phyloP scores from a whole-genome alignment of 2,329 filamentous ascomycete genomes.

The Didymella arachidicola region DNA sequence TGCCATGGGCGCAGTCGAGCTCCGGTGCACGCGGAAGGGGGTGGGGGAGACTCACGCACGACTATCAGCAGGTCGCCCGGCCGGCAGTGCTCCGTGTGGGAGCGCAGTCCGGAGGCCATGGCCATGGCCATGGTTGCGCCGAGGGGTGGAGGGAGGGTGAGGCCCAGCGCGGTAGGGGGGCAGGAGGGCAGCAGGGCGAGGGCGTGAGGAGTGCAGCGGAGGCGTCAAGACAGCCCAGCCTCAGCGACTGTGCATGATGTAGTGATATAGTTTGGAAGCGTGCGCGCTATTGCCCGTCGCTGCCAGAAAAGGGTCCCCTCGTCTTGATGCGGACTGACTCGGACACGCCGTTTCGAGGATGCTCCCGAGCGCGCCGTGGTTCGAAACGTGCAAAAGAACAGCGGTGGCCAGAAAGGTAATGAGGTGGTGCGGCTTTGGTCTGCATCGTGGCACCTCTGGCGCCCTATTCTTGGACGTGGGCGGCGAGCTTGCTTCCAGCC shows the following conservation, averaged over 20 bases:
- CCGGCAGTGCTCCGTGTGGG: conserved; percentile 60
- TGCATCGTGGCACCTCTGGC: conserved; percentile 6
- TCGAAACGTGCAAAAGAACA: conserved; percentile 9
- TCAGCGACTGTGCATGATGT: conserved; percentile 18
- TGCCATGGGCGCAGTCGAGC: background rate
- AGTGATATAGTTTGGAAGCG: conserved; percentile 13
- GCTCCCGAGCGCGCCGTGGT: conserved; percentile 17
- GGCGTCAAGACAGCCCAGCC: conserved; percentile 18
- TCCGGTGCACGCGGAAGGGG: conserved; percentile 3
- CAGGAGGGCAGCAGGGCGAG: background rate
- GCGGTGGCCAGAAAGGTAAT: conserved; percentile 9
- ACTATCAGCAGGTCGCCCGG: conserved; percentile 73
- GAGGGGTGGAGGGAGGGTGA: conserved; percentile 9
- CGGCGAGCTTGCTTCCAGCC: conserved; percentile 8
- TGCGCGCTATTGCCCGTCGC: conserved; percentile 17
- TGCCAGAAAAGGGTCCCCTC: background rate
- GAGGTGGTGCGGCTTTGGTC: conserved; percentile 15
- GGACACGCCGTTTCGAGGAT: conserved; percentile 8
- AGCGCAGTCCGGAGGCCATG: conserved; percentile 28
- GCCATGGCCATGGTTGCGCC: conserved; percentile 47
- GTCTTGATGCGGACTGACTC: conserved; percentile 12
- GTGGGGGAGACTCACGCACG: conserved; percentile 67
- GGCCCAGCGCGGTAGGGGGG: conserved; percentile 5
- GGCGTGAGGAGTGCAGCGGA: conserved; percentile 1
- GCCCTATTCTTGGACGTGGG: conserved; percentile 12